phyloP scores from a whole-genome alignment of 768 basidiomycete species.

The Kwoniella sp. region DNA sequence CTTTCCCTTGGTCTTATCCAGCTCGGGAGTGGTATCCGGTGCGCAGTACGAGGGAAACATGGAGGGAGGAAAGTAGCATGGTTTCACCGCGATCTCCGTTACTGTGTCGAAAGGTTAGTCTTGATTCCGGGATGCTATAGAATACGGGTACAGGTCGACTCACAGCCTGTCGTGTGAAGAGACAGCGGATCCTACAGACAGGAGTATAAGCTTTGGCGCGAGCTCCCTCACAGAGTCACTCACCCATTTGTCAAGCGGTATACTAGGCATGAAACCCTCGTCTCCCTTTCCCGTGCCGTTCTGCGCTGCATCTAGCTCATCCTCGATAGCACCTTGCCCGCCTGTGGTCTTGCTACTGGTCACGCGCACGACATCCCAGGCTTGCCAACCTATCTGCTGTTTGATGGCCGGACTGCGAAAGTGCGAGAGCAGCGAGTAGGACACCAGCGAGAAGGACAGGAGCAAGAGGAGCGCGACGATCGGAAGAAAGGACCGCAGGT shows the following conservation, averaged over 20 bases:
- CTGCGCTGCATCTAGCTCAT: too few relatives aligned
- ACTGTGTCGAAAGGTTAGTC: conserved; percentile 56
- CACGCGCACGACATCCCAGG: conserved; percentile 65
- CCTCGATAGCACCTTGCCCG: too few relatives aligned
- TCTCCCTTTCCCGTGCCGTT: too few relatives aligned
- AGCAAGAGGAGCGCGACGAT: conserved; percentile 56
- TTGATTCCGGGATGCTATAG: not conserved
- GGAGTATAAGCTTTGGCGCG: not conserved
- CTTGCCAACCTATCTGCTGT: conserved; percentile 81
- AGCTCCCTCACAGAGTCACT: too few relatives aligned
- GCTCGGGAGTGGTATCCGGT: conserved; percentile 64
- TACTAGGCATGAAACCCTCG: conserved; percentile 60
- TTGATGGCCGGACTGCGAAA: conserved; percentile 53
- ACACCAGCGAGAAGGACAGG: conserved; percentile 69
- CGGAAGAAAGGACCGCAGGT: conserved; percentile 53
- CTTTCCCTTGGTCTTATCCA: conserved; percentile 63
- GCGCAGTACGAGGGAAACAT: conserved; percentile 60
- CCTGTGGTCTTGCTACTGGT: too few relatives aligned
- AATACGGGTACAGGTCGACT: not conserved
- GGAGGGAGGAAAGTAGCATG: conserved; percentile 62
- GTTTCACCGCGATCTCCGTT: conserved; percentile 69
- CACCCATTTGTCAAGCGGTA: conserved; percentile 70
- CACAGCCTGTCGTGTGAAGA: conserved; percentile 71
- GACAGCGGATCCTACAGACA: conserved; percentile 60
- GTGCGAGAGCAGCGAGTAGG: conserved; percentile 75